These are phyloP conservation scores for Erysimum cheiri DNA, from an alignment of 441 rosid species.

Conservation along the genomic window DNA sequence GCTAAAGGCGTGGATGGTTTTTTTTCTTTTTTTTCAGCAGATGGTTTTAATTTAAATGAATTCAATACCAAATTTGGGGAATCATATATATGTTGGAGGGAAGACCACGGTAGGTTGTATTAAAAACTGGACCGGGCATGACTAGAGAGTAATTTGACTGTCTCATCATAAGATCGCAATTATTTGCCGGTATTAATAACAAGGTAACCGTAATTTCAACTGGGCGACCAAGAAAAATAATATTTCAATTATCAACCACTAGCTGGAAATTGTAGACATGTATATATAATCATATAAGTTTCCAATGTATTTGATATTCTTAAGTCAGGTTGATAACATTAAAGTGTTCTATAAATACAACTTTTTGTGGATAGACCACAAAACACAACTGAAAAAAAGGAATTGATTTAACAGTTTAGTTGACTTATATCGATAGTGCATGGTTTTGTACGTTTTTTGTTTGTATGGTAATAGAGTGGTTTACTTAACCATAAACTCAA, in stretches of 20 bases:
- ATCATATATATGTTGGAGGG: slow-evolving; percentile 22
- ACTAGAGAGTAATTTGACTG: neutral
- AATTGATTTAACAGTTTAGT: slow-evolving; percentile 24
- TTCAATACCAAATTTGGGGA: slow-evolving; percentile 10
- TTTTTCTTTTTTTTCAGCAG: neutral
- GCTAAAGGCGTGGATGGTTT: slow-evolving; percentile 18
- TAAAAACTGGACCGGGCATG: neutral
- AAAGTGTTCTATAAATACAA: neutral
- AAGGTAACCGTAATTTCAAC: neutral
- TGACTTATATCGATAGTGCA: slow-evolving; percentile 29
- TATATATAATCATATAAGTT: neutral
- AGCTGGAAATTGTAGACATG: neutral
- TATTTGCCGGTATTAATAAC: neutral
- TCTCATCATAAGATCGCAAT: neutral
- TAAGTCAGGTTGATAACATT: neutral
- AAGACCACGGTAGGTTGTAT: slow-evolving; percentile 28
- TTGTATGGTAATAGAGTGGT: too few species aligned
- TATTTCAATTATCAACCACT: neutral
- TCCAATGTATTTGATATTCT: neutral
- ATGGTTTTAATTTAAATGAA: neutral
- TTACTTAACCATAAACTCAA: too few species aligned
- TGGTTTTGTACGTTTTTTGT: slow-evolving; percentile 24
- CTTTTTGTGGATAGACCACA: neutral
- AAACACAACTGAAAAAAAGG: neutral
- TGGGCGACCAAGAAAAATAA: neutral